A percentile compares a stretch with the other conserved stretches of the same genome.
These are phyloP conservation scores for Ormosia semicastrata DNA, from an alignment of 306 rosid species.

Conservation along the genomic window DNA sequence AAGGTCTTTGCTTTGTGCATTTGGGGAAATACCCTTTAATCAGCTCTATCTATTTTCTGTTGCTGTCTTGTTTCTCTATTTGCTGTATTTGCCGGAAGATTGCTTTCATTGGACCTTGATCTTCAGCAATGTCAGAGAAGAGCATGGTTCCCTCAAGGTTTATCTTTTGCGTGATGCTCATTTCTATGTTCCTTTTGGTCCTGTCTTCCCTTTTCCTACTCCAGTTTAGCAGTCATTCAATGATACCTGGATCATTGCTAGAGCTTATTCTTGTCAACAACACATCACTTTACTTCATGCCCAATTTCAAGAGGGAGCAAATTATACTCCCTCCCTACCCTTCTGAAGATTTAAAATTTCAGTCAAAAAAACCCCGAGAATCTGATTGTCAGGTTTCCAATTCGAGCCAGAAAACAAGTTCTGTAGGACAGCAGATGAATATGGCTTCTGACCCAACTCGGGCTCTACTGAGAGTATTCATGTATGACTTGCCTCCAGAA, in stretches of 20 bases:
- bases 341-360: slow-evolving; percentile 26
- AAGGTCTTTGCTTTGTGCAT: slow-evolving; percentile 13
- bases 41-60: background rate
- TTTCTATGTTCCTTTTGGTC: slow-evolving; percentile 74
- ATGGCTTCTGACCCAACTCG: slow-evolving; percentile 39
- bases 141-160: slow-evolving; percentile 62
- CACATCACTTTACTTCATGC: slow-evolving; percentile 56
- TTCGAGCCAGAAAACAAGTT: slow-evolving; percentile 30
- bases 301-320: slow-evolving; percentile 47
- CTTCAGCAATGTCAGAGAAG: slow-evolving; percentile 73
- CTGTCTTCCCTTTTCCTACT: slow-evolving; percentile 74
- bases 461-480: slow-evolving; percentile 68
- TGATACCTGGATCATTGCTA: slow-evolving; percentile 72
- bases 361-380: slow-evolving; percentile 30
- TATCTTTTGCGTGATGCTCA: slow-evolving; percentile 53
- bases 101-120: slow-evolving; percentile 11
- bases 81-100: slow-evolving; percentile 2
- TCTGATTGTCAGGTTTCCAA: slow-evolving; percentile 35
- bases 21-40: slow-evolving; percentile 10
- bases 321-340: slow-evolving; percentile 21
- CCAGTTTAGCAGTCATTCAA: slow-evolving; percentile 60
- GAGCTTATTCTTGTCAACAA: slow-evolving; percentile 67
- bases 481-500: slow-evolving; percentile 91
- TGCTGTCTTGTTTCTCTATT: slow-evolving; percentile 15
- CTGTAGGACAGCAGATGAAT: slow-evolving; percentile 26